phyloP scores from a whole-genome alignment of 257 asterid genomes.

The Verbena officinalis region DNA sequence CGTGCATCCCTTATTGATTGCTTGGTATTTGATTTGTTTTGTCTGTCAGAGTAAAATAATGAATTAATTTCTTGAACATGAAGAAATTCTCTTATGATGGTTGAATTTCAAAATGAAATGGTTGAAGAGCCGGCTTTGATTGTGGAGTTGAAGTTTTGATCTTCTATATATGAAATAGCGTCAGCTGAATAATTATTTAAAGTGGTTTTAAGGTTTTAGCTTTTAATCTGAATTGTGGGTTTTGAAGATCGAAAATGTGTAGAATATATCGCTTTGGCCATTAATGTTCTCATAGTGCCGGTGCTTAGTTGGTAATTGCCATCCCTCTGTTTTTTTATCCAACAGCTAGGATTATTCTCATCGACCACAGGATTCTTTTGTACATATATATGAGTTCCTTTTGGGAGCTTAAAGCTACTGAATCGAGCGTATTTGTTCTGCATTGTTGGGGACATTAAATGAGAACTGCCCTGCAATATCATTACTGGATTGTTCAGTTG shows the following conservation, averaged over 20 bases:
- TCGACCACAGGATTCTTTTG: too few relatives aligned
- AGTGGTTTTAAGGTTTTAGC: slow-evolving; percentile 6
- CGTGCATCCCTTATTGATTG: slow-evolving; percentile 16
- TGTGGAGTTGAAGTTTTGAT: slow-evolving; percentile 12
- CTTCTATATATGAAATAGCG: background rate
- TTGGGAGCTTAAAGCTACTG: slow-evolving; percentile 11
- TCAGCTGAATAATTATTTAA: background rate
- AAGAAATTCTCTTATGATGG: background rate
- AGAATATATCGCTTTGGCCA: slow-evolving; percentile 3
- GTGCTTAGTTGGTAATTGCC: slow-evolving; percentile 19
- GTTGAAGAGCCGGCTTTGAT: background rate
- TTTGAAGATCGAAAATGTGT: slow-evolving; percentile 16
- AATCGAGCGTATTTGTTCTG: background rate
- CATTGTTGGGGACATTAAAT: background rate
- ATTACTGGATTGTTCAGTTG: background rate
- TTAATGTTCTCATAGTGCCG: background rate
- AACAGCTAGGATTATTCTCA: too few relatives aligned
- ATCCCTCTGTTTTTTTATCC: too few relatives aligned
- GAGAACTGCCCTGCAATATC: background rate
- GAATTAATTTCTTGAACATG: background rate
- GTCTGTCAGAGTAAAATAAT: background rate
- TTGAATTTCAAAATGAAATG: background rate
- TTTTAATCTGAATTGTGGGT: slow-evolving; percentile 8
- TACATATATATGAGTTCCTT: too few relatives aligned
- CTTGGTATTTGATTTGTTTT: slow-evolving; percentile 25